A percentile compares a stretch with the other conserved stretches of the same genome.
Evolutionary conservation across 768 basidiomycete species (phyloP).

Genomic region (Psilocybe cyanescens): DNA sequence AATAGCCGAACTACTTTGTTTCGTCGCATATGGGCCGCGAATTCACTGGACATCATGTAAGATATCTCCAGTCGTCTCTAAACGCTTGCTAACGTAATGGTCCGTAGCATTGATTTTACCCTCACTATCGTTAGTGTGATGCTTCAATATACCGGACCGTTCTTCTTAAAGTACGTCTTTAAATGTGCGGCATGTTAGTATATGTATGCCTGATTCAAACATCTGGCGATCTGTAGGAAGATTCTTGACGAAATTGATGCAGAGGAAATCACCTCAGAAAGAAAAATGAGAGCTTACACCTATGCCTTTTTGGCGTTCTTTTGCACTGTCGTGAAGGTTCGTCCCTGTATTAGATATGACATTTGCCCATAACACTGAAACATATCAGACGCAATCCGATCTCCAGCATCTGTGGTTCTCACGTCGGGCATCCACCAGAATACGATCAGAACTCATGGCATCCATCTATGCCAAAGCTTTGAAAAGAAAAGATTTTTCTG

Average conservation of each 20-base stretch:
- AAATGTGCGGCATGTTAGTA: background rate
- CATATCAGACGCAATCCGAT: conserved; percentile 55
- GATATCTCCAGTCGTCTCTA: conserved; percentile 3
- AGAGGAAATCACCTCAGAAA: conserved; percentile 47
- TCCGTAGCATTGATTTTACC: conserved; percentile 59
- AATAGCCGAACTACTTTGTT: conserved; percentile 42
- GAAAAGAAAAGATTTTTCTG: conserved; percentile 82
- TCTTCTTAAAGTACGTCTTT: conserved; percentile 72
- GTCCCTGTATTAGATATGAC: background rate
- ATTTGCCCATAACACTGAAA: conserved; percentile 18
- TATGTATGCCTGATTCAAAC: background rate
- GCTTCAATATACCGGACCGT: conserved; percentile 82
- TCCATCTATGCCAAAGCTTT: conserved; percentile 88
- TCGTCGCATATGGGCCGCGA: conserved; percentile 44
- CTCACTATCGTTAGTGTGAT: conserved; percentile 71
- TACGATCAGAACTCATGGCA: conserved; percentile 84
- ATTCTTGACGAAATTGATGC: conserved; percentile 65
- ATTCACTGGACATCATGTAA: conserved; percentile 51
- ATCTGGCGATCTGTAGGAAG: conserved; percentile 32
- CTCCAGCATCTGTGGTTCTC: conserved; percentile 81
- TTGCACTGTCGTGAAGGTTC: conserved; percentile 41
- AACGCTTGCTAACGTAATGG: background rate
- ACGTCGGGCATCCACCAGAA: conserved; percentile 72
- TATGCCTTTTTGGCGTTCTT: conserved; percentile 79
- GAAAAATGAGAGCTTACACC: conserved; percentile 68